Percentiles rank a stretch among this genome's conserved stretches.
These are phyloP conservation scores for Trifolium fragiferum DNA, from an alignment of 306 rosid genomes.

Conservation along the genomic window DNA sequence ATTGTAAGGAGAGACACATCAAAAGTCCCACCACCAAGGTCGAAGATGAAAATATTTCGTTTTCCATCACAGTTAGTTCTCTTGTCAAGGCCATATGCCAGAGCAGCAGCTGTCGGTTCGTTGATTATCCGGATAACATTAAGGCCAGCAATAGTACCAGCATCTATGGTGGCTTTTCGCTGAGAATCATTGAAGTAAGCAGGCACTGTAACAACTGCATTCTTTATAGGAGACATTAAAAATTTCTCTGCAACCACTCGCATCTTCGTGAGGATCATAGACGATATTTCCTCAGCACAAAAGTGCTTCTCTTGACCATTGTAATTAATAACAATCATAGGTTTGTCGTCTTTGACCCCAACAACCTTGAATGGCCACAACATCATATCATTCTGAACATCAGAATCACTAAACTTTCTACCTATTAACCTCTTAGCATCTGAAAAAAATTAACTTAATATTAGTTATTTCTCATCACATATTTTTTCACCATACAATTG, in stretches of 20 bases:
- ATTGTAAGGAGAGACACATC: slow-evolving; percentile 34
- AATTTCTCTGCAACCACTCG: slow-evolving; percentile 62
- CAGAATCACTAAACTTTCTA: slow-evolving; percentile 43
- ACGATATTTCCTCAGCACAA: slow-evolving; percentile 52
- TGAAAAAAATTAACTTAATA: slow-evolving; percentile 24
- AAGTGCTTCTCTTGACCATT: slow-evolving; percentile 44
- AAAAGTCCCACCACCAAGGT: slow-evolving; percentile 42
- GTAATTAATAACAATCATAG: slow-evolving; percentile 49
- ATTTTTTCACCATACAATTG: too few relatives aligned
- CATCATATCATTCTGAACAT: slow-evolving; percentile 35
- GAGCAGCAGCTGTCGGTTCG: slow-evolving; percentile 34
- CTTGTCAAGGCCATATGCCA: slow-evolving; percentile 32
- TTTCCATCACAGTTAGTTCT: neutral
- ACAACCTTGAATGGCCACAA: slow-evolving; percentile 61
- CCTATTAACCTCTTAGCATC: slow-evolving; percentile 69
- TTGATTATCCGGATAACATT: slow-evolving; percentile 15
- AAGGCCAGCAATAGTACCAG: slow-evolving; percentile 30
- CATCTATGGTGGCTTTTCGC: slow-evolving; percentile 26
- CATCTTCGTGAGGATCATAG: slow-evolving; percentile 62
- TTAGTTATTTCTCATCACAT: too few relatives aligned
- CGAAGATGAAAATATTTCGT: slow-evolving; percentile 13
- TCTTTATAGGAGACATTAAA: neutral
- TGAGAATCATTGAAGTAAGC: slow-evolving; percentile 38
- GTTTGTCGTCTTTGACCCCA: slow-evolving; percentile 48
- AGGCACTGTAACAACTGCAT: slow-evolving; percentile 36